Evolutionary conservation across 2,329 filamentous ascomycete genomes (phyloP), one percentile per base, ranked within the genome.

Genomic region (Zalaria obscura): DNA sequence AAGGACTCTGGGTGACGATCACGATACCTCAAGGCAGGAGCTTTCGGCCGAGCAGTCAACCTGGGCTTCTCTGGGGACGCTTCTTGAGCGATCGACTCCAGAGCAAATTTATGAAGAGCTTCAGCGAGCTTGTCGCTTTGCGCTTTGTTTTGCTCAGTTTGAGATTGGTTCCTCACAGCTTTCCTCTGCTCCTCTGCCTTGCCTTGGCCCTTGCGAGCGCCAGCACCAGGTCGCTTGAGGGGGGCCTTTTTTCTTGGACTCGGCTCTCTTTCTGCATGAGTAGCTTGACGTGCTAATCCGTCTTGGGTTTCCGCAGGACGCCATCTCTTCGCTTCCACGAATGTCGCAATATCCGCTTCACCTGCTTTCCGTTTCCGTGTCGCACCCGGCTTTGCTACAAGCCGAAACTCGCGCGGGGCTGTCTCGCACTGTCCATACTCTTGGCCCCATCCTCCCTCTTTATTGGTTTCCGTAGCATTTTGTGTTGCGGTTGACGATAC

Each of bases 21-120:
- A 32, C 55, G 55, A 43, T 53, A 59, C 36, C 60, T 54, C 27
- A 50, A 50, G 2, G 56, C 47, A 5, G 58, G 56, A 5, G 50
- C 51, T 40, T 52, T 59, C 26, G 61, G 61, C 28, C 59, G 55
- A 48, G 56, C 29, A 10, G 42, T 46, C 27, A 48, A 43, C 36
- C 40, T 45, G 11, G 46, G 53, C 40, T 61, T 61, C 2, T 49
- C 38, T 35, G 43, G 35, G 34, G 56, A 48, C 37, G 52, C 42
- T 28, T 40, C 44, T 7, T 37, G 37, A n/a, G 40, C 43, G n/a
- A 41, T 34, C 10, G 45, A 41, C 29, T 48, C 43, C 11, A 45
- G 35, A 37, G 46, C 46, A 25, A 48, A 45, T 5, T 35, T 41
- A 6, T 39, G 36, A 3, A 40, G 42, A 8, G 40, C 35, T 9